Evolutionary conservation across 768 basidiomycete genomes (phyloP).

Genomic region (Podaxis sp.): DNA sequence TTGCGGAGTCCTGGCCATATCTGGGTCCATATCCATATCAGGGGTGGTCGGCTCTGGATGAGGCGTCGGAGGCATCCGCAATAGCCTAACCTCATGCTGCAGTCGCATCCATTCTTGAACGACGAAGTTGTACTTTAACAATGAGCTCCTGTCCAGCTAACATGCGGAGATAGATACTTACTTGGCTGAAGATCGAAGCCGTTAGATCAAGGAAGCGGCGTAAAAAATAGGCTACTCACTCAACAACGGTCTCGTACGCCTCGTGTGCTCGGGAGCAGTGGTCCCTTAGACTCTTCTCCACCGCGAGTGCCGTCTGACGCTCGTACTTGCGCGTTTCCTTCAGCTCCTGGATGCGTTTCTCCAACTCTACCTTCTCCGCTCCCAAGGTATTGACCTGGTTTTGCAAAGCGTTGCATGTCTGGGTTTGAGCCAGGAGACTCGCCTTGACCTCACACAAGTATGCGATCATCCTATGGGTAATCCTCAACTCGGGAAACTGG

Average conservation of each 20-base stretch:
- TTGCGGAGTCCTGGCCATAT: constrained; percentile 10
- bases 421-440: constrained; percentile 30
- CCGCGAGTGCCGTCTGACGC: constrained; percentile 43
- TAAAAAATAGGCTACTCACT: constrained; percentile 28
- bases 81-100: constrained; percentile 22
- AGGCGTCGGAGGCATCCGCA: constrained; percentile 14
- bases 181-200: constrained; percentile 21
- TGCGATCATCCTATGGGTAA: constrained; percentile 43
- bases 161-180: constrained; percentile 18
- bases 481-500: constrained; percentile 49
- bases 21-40: constrained; percentile 4
- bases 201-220: constrained; percentile 9
- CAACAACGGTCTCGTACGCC: constrained; percentile 34
- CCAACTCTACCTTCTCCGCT: constrained; percentile 30
- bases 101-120: constrained; percentile 26
- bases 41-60: constrained; percentile 12
- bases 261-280: constrained; percentile 43
- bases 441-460: constrained; percentile 47
- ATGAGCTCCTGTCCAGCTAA: constrained; percentile 5
- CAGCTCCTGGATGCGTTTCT: constrained; percentile 35
- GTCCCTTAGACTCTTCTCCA: constrained; percentile 51
- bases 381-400: constrained; percentile 28
- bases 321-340: constrained; percentile 40
- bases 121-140: constrained; percentile 27
- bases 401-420: constrained; percentile 26